phyloP scores from a whole-genome alignment of 768 basidiomycete species.

The Leccinum fibrillosum region DNA sequence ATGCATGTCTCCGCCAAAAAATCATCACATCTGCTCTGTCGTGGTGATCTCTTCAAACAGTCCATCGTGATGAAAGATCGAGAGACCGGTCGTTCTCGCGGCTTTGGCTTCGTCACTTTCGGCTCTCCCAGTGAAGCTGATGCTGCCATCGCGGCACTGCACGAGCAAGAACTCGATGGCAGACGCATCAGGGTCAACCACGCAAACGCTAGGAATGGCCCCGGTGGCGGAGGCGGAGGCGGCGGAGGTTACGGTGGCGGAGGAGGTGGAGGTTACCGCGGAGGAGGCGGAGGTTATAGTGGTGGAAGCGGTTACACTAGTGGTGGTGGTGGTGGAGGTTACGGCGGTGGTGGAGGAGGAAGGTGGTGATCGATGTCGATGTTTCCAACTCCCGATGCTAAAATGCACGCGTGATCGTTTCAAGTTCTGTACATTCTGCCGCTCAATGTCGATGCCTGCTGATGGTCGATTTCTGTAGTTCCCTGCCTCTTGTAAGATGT shows the following conservation, averaged over 20 bases:
- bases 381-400: neutral
- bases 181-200: slow-evolving; percentile 52
- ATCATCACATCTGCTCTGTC: neutral
- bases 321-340: no score
- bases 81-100: slow-evolving; percentile 55
- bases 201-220: slow-evolving; percentile 21
- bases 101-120: slow-evolving; percentile 54
- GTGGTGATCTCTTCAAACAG: slow-evolving; percentile 16
- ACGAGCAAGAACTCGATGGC: slow-evolving; percentile 55
- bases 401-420: slow-evolving; percentile 10
- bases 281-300: no score
- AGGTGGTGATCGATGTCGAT: no score
- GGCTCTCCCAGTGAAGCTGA: slow-evolving; percentile 34
- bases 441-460: slow-evolving; percentile 2
- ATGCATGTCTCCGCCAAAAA: slow-evolving; percentile 20
- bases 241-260: no score
- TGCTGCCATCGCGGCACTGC: slow-evolving; percentile 40
- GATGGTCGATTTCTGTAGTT: slow-evolving; percentile 12
- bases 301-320: no score
- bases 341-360: no score
- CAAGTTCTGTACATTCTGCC: slow-evolving; percentile 2
- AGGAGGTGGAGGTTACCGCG: no score
- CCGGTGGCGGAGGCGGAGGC: slow-evolving; percentile 11
- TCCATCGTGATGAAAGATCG: slow-evolving; percentile 44
- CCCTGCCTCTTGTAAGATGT: neutral